Evolutionary conservation across 768 basidiomycete genomes (phyloP).

Genomic region (Russula abietina): DNA sequence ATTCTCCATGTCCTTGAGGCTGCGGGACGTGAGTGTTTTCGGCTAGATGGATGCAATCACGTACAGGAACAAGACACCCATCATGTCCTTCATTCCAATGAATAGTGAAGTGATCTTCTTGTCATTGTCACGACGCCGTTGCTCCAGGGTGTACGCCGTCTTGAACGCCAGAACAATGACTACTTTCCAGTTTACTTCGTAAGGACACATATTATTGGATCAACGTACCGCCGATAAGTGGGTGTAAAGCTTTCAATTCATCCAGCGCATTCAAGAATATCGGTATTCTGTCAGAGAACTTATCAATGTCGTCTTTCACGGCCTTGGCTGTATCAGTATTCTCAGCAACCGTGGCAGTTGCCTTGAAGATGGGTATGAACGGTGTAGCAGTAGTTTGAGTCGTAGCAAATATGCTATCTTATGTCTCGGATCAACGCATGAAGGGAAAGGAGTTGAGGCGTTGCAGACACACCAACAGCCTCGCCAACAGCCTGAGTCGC

Average conservation of each 20-base stretch:
- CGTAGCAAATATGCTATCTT: background rate
- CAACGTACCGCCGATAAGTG: slow-evolving; percentile 29
- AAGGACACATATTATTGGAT: background rate
- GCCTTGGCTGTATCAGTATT: background rate
- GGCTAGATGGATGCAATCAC: background rate
- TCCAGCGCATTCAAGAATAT: slow-evolving; percentile 28
- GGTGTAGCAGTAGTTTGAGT: background rate
- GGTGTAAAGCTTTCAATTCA: slow-evolving; percentile 29
- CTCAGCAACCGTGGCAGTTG: background rate
- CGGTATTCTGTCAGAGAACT: slow-evolving; percentile 28
- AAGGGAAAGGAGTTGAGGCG: accelerated
- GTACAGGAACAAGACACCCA: slow-evolving; percentile 28
- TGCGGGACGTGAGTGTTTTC: slow-evolving; percentile 11
- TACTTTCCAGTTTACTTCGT: background rate
- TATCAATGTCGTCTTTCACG: slow-evolving; percentile 24
- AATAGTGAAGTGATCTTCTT: slow-evolving; percentile 43
- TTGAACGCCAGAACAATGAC: slow-evolving; percentile 49
- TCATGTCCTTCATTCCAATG: slow-evolving; percentile 46
- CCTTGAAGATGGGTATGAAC: slow-evolving; percentile 1
- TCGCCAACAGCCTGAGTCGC: too few relatives aligned
- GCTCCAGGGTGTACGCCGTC: slow-evolving; percentile 42
- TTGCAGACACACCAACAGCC: background rate
- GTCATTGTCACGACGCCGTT: slow-evolving; percentile 46
- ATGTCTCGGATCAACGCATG: background rate
- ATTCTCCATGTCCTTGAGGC: slow-evolving; percentile 31